phyloP scores from a whole-genome alignment of 2,329 filamentous ascomycete species.

The Microthyrium microscopicum region DNA sequence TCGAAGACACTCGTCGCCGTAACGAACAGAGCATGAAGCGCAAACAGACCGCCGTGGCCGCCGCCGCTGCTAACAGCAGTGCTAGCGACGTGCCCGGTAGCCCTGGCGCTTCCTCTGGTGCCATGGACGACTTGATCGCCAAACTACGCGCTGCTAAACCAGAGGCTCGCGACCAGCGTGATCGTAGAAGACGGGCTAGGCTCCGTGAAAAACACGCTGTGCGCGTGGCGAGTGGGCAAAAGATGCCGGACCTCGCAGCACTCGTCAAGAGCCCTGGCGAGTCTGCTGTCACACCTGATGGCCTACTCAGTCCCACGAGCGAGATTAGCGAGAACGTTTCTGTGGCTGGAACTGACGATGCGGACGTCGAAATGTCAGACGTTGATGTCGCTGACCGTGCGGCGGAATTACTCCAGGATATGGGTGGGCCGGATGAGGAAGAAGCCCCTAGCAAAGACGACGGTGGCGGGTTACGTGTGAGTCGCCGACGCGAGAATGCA shows the following conservation, averaged over 20 bases:
- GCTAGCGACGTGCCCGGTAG: conserved; percentile 30
- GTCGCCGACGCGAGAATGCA: conserved; percentile 55
- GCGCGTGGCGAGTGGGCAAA: conserved; percentile 73
- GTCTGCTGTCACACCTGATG: conserved; percentile 4
- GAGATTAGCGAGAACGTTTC: conserved; percentile 8
- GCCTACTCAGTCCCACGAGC: conserved; percentile 13
- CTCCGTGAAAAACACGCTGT: conserved; percentile 85
- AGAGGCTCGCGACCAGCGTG: conserved; percentile 74
- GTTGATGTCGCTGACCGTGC: conserved; percentile 76
- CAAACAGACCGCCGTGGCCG: conserved; percentile 46
- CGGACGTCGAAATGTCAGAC: conserved; percentile 18
- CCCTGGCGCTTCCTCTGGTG: conserved; percentile 61
- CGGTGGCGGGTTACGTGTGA: conserved; percentile 35
- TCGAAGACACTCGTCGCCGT: conserved; percentile 68
- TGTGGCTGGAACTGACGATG: conserved; percentile 16
- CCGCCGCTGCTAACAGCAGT: conserved; percentile 26
- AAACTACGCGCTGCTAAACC: conserved; percentile 88
- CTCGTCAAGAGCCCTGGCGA: conserved; percentile 36
- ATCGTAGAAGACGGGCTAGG: conserved; percentile 69
- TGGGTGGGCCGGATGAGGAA: conserved; percentile 44
- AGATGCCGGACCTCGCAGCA: conserved; percentile 60
- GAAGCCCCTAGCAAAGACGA: conserved; percentile 39
- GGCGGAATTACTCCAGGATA: conserved; percentile 66
- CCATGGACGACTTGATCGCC: conserved; percentile 91
- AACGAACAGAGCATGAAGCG: conserved; percentile 89